Evolutionary conservation across 306 rosid genomes (phyloP).

Genomic region (Cajanus cajan): DNA sequence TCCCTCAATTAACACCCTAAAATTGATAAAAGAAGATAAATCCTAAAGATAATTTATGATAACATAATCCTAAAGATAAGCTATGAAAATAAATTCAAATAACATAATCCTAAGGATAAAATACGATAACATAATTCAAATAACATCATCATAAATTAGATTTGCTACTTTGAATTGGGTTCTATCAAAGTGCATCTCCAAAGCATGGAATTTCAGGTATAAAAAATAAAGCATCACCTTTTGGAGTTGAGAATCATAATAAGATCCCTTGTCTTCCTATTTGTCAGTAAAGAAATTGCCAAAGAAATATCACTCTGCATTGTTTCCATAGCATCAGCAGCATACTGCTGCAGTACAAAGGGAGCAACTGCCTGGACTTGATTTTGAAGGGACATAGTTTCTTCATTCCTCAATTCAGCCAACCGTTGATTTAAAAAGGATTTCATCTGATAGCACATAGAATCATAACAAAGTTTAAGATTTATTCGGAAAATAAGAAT

Average conservation of each 20-base stretch:
- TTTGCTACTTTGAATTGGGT: too few relatives aligned
- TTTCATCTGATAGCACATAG: slow-evolving; percentile 58
- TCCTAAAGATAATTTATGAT: too few relatives aligned
- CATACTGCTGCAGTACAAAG: slow-evolving; percentile 78
- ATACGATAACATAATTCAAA: too few relatives aligned
- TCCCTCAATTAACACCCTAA: too few relatives aligned
- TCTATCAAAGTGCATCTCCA: too few relatives aligned
- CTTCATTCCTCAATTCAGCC: slow-evolving; percentile 72
- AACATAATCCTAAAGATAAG: too few relatives aligned
- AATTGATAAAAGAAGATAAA: too few relatives aligned
- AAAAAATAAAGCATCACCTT: slow-evolving; percentile 52
- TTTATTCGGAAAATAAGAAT: slow-evolving; percentile 9
- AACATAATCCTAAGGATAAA: too few relatives aligned
- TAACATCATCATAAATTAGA: too few relatives aligned
- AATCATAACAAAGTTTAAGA: slow-evolving; percentile 14
- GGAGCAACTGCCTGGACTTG: slow-evolving; percentile 95
- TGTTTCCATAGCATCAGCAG: slow-evolving; percentile 67
- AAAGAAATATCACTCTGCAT: slow-evolving; percentile 69
- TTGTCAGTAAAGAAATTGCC: slow-evolving; percentile 81
- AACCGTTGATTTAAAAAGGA: slow-evolving; percentile 80
- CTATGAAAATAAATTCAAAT: too few relatives aligned
- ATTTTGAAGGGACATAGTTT: slow-evolving; percentile 79
- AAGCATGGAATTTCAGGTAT: slow-evolving; percentile 20
- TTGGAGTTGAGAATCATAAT: slow-evolving; percentile 94
- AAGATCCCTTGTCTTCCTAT: slow-evolving; percentile 83